phyloP scores from a whole-genome alignment of 495 filamentous ascomycete species.

The Cercophora newfieldiana region DNA sequence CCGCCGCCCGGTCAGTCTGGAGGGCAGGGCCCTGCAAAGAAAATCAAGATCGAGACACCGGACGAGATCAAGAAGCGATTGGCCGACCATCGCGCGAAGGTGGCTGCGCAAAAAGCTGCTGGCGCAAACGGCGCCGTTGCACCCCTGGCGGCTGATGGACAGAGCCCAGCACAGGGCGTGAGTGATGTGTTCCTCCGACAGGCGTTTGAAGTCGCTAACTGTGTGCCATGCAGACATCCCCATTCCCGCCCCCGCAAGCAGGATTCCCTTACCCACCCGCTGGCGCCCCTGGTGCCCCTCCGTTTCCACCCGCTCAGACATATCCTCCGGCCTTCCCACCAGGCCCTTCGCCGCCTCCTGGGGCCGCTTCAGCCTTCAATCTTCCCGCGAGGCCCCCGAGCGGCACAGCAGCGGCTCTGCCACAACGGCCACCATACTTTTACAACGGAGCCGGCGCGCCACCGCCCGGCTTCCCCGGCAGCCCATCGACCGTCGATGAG shows the following conservation, averaged over 20 bases:
- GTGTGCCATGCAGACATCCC: conserved; percentile 34
- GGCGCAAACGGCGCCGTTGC: conserved; percentile 43
- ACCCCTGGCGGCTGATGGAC: conserved; percentile 50
- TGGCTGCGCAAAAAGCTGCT: conserved; percentile 57
- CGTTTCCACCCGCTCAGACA: conserved; percentile 36
- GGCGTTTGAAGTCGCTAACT: neutral
- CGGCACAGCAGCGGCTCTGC: conserved; percentile 20
- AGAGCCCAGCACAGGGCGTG: conserved; percentile 57
- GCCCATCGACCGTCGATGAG: conserved; percentile 60
- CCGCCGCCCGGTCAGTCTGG: conserved; percentile 60
- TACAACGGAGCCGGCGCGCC: conserved; percentile 23
- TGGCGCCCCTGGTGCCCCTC: conserved; percentile 25
- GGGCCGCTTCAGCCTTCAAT: conserved; percentile 30
- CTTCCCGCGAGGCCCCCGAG: conserved; percentile 45
- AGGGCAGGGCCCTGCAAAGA: conserved; percentile 63
- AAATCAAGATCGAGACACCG: conserved; percentile 73
- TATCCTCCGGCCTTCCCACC: conserved; percentile 42
- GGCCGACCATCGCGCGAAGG: conserved; percentile 74
- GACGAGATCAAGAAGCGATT: conserved; percentile 81
- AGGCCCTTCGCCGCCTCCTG: conserved; percentile 25
- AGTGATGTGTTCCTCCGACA: conserved; percentile 47
- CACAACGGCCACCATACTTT: conserved; percentile 20
- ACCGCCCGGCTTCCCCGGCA: conserved; percentile 25
- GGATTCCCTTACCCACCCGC: conserved; percentile 36
- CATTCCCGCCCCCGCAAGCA: conserved; percentile 45